Percentiles rank a stretch among this genome's conserved stretches.
These are phyloP conservation scores for Boehmeria nivea DNA, from an alignment of 306 rosid species.

Conservation along the genomic window DNA sequence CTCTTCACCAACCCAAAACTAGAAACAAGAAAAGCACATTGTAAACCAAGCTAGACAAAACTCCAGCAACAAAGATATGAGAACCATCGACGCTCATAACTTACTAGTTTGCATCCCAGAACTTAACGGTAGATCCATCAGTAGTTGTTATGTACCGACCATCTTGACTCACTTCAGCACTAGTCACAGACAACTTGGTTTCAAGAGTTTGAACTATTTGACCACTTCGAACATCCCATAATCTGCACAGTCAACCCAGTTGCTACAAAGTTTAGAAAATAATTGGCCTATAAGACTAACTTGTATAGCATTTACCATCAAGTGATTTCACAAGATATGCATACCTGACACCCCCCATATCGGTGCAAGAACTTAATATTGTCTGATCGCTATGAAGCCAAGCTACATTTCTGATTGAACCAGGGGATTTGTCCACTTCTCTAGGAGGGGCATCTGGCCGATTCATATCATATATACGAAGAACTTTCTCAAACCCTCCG, in stretches of 20 bases:
- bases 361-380: slow-evolving; percentile 91
- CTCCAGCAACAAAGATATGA: not conserved
- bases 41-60: slow-evolving; percentile 21
- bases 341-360: slow-evolving; percentile 95
- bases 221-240: slow-evolving; percentile 96
- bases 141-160: slow-evolving; percentile 96
- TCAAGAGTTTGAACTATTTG: slow-evolving; percentile 87
- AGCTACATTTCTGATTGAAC: slow-evolving; percentile 88
- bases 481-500: slow-evolving; percentile 87
- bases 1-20: slow-evolving; percentile 94
- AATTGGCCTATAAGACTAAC: not conserved
- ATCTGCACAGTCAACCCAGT: slow-evolving; percentile 37
- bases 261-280: not conserved
- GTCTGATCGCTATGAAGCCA: slow-evolving; percentile 99
- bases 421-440: slow-evolving; percentile 93
- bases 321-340: not conserved
- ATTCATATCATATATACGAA: slow-evolving; percentile 87
- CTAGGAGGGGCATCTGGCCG: slow-evolving; percentile 93
- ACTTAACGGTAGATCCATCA: slow-evolving; percentile 90
- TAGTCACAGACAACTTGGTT: slow-evolving; percentile 83
- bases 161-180: slow-evolving; percentile 98
- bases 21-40: slow-evolving; percentile 16
- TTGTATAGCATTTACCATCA: not conserved
- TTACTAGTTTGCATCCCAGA: slow-evolving; percentile 98
- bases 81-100: slow-evolving; percentile 31